Base-by-base conservation (phyloP, 1,139 yeast species). In the Taphrina populina region DNA sequence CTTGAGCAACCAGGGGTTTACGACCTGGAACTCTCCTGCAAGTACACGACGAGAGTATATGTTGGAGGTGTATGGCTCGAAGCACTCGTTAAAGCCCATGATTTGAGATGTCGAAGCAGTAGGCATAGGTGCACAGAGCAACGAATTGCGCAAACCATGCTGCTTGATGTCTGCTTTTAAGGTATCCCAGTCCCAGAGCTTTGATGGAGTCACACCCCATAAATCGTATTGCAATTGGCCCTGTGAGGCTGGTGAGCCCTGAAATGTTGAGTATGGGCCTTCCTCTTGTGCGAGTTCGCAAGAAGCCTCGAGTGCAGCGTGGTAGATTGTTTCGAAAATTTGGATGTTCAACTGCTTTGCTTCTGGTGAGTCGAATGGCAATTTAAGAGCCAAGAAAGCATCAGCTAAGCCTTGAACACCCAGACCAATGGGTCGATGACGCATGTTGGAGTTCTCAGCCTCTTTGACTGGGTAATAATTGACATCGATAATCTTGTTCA, bases 331-430 rank as follows among this genome's bases (percentile, higher is more conserved):
- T 72, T 87, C 96, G 70, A 87, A 87, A 60, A 87, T 84, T 70
- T 85, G 94, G 57, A 77, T 77, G 72, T 87, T 87, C 63, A 87
- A 74, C 61, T 73, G 74, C 66, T 76, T 78, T 20, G 96, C 95
- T 63, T 79, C 84, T 23, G 74, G 74, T 34, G 88, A 82, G 65
- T 84, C 95, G 69, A 87, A 87, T 24, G 95, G 94, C 62, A 87
- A 65, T 64, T 95, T 78, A 60, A 87, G 75, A 60, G 80, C 76
- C 76, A 84, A 76, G 69, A 85, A 87, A n/a, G 85, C 75, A 67
- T 87, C 96, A 29, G 96, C 95, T 56, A 87, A 75, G 59, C 96
- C 96, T 70, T 87, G 95, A 6, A 87, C 95, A 63, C 96, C 96
- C 39, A 87, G 71, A 6, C 95, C 95, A 64, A 87, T 82, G 33